Evolutionary conservation across 495 filamentous ascomycete species (phyloP).

Genomic region (Penicillium simplicissimum): DNA sequence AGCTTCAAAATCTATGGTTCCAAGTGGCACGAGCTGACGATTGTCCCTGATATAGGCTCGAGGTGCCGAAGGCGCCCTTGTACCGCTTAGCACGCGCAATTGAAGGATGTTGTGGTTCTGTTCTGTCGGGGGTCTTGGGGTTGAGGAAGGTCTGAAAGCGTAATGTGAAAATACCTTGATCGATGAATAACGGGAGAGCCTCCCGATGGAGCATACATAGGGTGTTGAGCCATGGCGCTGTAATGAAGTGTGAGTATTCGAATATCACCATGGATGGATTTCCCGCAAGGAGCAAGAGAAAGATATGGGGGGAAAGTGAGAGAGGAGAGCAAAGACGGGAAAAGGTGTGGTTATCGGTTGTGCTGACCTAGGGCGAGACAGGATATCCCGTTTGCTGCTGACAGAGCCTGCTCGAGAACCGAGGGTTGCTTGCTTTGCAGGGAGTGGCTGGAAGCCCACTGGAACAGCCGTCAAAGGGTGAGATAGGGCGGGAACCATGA

Average conservation of each 20-base stretch:
- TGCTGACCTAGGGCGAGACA: slow-evolving; percentile 49
- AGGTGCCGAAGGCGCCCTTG: slow-evolving; percentile 36
- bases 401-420: slow-evolving; percentile 36
- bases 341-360: slow-evolving; percentile 15
- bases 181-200: slow-evolving; percentile 42
- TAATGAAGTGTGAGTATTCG: slow-evolving; percentile 34
- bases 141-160: slow-evolving; percentile 12
- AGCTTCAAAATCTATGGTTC: slow-evolving; percentile 37
- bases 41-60: slow-evolving; percentile 37
- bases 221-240: slow-evolving; percentile 38
- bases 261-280: background rate
- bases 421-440: slow-evolving; percentile 33
- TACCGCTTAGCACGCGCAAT: slow-evolving; percentile 32
- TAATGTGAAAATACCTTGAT: slow-evolving; percentile 43
- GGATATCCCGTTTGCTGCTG: slow-evolving; percentile 38
- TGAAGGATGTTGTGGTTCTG: slow-evolving; percentile 5
- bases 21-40: slow-evolving; percentile 19
- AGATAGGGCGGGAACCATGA: slow-evolving; percentile 41
- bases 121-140: slow-evolving; percentile 8
- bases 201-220: slow-evolving; percentile 36
- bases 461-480: slow-evolving; percentile 36
- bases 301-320: background rate
- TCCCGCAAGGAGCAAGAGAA: background rate
- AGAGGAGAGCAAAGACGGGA: slow-evolving; percentile 5
- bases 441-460: slow-evolving; percentile 36